Evolutionary conservation across 2,329 filamentous ascomycete genomes (phyloP).

Genomic region (Alternaria sp.): DNA sequence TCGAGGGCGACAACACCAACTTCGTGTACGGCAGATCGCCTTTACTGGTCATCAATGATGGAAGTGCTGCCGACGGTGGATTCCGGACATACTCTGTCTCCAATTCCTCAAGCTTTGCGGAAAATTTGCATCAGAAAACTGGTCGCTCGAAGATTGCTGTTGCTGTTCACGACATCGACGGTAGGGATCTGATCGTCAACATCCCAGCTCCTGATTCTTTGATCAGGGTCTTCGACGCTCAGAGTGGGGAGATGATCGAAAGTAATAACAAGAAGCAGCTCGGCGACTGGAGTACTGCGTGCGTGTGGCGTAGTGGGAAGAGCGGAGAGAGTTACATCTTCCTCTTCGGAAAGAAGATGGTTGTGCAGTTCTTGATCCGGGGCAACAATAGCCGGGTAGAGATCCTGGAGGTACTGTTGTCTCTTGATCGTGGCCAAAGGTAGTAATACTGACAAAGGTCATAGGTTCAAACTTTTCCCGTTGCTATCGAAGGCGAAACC

Average conservation of each 20-base stretch:
- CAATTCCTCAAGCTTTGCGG: constrained; percentile 9
- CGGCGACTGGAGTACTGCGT: constrained; percentile 39
- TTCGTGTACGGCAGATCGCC: constrained; percentile 31
- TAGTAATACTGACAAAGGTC: background rate
- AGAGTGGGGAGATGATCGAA: constrained; percentile 17
- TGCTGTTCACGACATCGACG: constrained; percentile 30
- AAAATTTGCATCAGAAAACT: constrained; percentile 27
- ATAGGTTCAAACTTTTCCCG: constrained; percentile 37
- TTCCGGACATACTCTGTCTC: constrained; percentile 26
- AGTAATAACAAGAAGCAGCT: constrained; percentile 32
- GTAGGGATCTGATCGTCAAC: constrained; percentile 36
- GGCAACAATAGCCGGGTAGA: constrained; percentile 15
- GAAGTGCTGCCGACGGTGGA: constrained; percentile 37
- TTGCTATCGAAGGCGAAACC: constrained; percentile 36
- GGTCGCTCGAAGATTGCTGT: constrained; percentile 38
- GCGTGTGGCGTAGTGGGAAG: constrained; percentile 33
- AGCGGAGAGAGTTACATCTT: constrained; percentile 38
- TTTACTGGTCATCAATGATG: constrained; percentile 34
- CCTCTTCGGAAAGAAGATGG: constrained; percentile 39
- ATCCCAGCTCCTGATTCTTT: constrained; percentile 39
- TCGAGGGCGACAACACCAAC: constrained; percentile 37
- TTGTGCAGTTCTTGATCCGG: constrained; percentile 35
- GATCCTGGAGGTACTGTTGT: constrained; percentile 27
- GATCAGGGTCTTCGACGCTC: constrained; percentile 31
- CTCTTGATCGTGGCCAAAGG: rapidly evolving